Evolutionary conservation across 2,329 filamentous ascomycete species (phyloP).

Genomic region (Fusarium sublunatum): DNA sequence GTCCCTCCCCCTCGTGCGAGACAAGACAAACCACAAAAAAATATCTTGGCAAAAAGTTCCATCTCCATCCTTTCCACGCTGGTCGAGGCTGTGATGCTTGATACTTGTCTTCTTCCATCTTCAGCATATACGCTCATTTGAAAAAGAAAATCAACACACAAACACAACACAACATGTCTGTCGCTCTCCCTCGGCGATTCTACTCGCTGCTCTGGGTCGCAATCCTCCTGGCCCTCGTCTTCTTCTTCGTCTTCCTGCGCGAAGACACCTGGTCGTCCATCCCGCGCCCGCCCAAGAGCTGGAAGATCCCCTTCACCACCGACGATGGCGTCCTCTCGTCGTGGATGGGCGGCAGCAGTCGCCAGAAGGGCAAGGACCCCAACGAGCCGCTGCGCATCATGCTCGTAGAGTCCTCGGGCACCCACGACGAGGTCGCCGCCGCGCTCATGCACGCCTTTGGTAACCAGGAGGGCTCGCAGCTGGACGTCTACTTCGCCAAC

Average conservation of each 20-base stretch:
- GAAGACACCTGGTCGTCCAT: constrained; percentile 41
- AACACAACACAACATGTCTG: constrained; percentile 28
- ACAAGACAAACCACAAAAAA: constrained; percentile 5
- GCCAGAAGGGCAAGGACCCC: constrained; percentile 19
- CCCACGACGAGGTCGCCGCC: constrained; percentile 46
- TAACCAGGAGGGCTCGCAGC: constrained; percentile 33
- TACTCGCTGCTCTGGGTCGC: constrained; percentile 40
- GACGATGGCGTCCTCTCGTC: constrained; percentile 41
- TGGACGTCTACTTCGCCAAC: constrained; percentile 38
- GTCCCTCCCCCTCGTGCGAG: constrained; percentile 11
- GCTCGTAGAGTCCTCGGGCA: constrained; percentile 44
- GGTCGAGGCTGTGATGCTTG: constrained; percentile 32
- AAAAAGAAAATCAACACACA: background rate
- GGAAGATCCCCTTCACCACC: constrained; percentile 43
- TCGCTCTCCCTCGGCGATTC: constrained; percentile 39
- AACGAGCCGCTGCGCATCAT: constrained; percentile 40
- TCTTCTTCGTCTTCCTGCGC: constrained; percentile 36
- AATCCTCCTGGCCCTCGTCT: constrained; percentile 28
- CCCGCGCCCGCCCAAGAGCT: constrained; percentile 32
- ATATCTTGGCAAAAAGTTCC: constrained; percentile 14
- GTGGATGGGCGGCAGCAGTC: constrained; percentile 26
- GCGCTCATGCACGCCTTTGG: constrained; percentile 45
- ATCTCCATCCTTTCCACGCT: constrained; percentile 20
- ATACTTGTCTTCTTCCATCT: constrained; percentile 20
- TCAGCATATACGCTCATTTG: background rate